A percentile compares a stretch with the other conserved stretches of the same genome.
phyloP scores from a whole-genome alignment of 2,329 filamentous ascomycete species.

The Karstenula rhodostoma region DNA sequence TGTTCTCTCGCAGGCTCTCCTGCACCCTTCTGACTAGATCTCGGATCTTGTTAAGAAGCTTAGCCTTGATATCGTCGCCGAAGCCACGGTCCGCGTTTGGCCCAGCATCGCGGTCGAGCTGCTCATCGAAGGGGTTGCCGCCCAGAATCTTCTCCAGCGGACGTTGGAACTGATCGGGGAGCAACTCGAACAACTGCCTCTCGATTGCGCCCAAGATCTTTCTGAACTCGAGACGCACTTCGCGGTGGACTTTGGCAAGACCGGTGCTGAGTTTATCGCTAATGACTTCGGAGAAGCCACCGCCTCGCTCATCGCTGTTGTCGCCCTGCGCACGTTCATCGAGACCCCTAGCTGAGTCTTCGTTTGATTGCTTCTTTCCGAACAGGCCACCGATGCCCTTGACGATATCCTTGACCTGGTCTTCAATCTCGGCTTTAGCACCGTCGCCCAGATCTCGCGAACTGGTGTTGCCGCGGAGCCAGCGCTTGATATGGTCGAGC shows the following conservation, averaged over 20 bases:
- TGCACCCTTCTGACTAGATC: constrained; percentile 39
- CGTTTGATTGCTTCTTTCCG: constrained; percentile 27
- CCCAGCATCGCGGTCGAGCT: constrained; percentile 38
- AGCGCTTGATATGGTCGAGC: constrained; percentile 42
- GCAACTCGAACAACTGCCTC: constrained; percentile 39
- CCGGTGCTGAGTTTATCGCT: constrained; percentile 42
- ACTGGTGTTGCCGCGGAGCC: constrained; percentile 42
- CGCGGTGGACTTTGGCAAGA: constrained; percentile 39
- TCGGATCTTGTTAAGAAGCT: constrained; percentile 36
- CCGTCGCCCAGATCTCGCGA: constrained; percentile 40
- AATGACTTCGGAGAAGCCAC: constrained; percentile 37
- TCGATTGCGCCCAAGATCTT: constrained; percentile 40
- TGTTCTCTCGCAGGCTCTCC: constrained; percentile 39
- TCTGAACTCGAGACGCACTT: constrained; percentile 41
- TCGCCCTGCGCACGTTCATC: constrained; percentile 13
- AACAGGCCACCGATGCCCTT: constrained; percentile 40
- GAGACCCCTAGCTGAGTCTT: constrained; percentile 30
- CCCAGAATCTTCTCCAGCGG: constrained; percentile 41
- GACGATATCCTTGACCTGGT: constrained; percentile 38
- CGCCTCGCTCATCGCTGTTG: constrained; percentile 24
- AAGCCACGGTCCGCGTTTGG: constrained; percentile 34
- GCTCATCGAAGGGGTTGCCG: constrained; percentile 40
- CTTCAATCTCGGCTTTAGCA: constrained; percentile 39
- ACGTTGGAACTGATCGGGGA: constrained; percentile 39
- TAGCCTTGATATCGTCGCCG: constrained; percentile 40